These are phyloP conservation scores for Fusarium pininemorale DNA, from an alignment of 2,329 filamentous ascomycete genomes.

Conservation along the genomic window DNA sequence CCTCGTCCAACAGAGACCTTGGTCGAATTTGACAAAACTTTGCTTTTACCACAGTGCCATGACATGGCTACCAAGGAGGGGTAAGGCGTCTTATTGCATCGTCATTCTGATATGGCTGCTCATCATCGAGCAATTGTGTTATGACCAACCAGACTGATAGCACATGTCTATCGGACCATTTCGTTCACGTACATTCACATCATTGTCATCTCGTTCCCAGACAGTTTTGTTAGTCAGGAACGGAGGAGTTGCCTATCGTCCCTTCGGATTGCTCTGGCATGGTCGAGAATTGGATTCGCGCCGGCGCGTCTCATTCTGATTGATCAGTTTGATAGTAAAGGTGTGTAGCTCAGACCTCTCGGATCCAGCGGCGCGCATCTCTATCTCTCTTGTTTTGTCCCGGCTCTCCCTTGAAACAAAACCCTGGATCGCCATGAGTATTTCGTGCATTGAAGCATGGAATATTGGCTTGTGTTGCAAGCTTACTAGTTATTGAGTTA, in stretches of 20 bases:
- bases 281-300: constrained; percentile 29
- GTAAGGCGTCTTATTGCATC: constrained; percentile 26
- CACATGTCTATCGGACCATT: constrained; percentile 12
- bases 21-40: constrained; percentile 10
- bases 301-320: constrained; percentile 24
- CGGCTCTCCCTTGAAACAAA: constrained; percentile 15
- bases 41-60: constrained; percentile 1
- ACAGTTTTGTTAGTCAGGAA: constrained; percentile 34
- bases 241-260: constrained; percentile 12
- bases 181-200: background rate
- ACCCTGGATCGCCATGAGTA: constrained; percentile 1
- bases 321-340: constrained; percentile 16
- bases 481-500: background rate
- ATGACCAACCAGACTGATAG: constrained; percentile 7
- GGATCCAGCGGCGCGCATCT: constrained; percentile 28
- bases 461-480: background rate
- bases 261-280: constrained; percentile 23
- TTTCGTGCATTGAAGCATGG: constrained; percentile 18
- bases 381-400: constrained; percentile 18
- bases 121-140: constrained; percentile 30
- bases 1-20: background rate
- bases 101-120: constrained; percentile 41
- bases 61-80: constrained; percentile 13
- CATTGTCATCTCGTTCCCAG: constrained; percentile 16
- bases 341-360: constrained; percentile 30